These are phyloP conservation scores for Penicillium aurantiogriseum DNA, from an alignment of 2,329 filamentous ascomycete species.

Conservation along the genomic window DNA sequence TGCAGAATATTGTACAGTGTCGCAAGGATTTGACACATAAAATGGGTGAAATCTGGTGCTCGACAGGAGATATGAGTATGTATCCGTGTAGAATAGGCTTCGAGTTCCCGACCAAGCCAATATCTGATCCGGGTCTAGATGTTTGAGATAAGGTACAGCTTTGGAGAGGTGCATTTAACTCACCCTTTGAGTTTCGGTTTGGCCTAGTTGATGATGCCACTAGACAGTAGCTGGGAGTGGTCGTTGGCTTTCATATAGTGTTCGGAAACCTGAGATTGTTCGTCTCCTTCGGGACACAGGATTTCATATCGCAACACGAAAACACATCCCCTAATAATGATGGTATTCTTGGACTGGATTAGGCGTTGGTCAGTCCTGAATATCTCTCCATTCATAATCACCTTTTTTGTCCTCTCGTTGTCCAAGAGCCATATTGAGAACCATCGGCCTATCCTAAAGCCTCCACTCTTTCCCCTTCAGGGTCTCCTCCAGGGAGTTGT, in stretches of 20 bases:
- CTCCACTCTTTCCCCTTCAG: not conserved
- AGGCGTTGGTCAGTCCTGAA: too few relatives aligned
- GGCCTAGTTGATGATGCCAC: not conserved
- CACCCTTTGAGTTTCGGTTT: not conserved
- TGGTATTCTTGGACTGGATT: too few relatives aligned
- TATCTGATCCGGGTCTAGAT: not conserved
- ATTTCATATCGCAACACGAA: too few relatives aligned
- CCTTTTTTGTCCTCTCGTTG: too few relatives aligned
- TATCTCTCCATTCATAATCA: too few relatives aligned
- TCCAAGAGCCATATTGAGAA: not conserved
- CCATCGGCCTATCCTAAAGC: not conserved
- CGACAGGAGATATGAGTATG: not conserved
- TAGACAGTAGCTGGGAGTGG: not conserved
- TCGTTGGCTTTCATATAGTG: not conserved
- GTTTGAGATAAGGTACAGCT: not conserved
- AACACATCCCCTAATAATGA: too few relatives aligned
- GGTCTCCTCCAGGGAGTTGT: not conserved
- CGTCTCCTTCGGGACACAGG: too few relatives aligned
- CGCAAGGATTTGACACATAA: not conserved
- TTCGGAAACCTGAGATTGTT: too few relatives aligned
- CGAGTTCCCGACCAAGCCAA: not conserved
- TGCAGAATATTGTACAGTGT: not conserved
- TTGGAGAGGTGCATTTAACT: not conserved
- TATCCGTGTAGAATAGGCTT: not conserved
- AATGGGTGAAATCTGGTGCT: not conserved